Evolutionary conservation across 257 asterid species (phyloP).

Genomic region (Pogostemon cablin): DNA sequence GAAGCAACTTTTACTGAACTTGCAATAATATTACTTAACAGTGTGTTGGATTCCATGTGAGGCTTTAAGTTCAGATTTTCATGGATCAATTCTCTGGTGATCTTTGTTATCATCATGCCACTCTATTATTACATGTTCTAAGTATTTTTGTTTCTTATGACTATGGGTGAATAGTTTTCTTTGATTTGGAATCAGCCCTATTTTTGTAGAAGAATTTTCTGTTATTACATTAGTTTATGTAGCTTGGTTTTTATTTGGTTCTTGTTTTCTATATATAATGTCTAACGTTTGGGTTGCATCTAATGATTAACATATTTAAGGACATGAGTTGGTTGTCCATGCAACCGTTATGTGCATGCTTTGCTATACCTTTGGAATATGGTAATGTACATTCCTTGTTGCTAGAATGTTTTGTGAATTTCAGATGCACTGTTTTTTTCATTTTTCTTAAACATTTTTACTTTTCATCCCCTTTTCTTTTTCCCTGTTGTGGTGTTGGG

Average conservation of each 20-base stretch:
- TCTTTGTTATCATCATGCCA: not conserved
- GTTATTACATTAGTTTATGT: not conserved
- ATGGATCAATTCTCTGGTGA: not conserved
- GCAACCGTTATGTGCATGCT: not conserved
- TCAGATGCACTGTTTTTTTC: not conserved
- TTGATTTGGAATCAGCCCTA: not conserved
- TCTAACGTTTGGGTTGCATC: not conserved
- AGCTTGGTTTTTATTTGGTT: not conserved
- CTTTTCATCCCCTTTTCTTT: not conserved
- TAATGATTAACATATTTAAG: not conserved
- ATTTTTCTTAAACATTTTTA: not conserved
- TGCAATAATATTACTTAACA: not conserved
- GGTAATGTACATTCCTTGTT: not conserved
- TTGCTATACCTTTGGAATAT: not conserved
- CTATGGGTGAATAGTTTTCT: constrained; percentile 2
- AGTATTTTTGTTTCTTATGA: not conserved
- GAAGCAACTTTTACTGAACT: not conserved
- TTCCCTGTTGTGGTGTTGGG: not conserved
- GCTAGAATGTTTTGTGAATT: not conserved
- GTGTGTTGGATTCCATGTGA: constrained; percentile 12
- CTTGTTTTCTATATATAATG: constrained; percentile 2
- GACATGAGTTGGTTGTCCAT: not conserved
- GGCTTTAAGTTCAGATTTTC: not conserved
- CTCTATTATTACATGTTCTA: not conserved
- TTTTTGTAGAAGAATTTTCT: not conserved